Evolutionary conservation across 305 asterid genomes (phyloP).

Genomic region (Plantago rigida): DNA sequence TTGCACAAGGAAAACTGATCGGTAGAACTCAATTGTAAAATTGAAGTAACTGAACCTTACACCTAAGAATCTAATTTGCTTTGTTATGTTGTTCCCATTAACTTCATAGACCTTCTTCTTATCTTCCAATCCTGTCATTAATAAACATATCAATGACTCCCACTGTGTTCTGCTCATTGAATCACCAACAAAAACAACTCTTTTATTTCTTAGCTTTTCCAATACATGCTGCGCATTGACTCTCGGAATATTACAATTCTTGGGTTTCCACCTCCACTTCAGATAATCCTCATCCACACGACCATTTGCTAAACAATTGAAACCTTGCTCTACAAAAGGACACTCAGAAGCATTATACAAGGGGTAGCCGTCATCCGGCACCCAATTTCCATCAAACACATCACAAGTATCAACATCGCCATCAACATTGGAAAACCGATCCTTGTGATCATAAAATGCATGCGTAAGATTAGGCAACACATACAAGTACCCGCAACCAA

Average conservation of each 20-base stretch:
- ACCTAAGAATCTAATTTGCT: constrained; percentile 9
- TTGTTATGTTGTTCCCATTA: constrained; percentile 2
- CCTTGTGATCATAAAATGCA: constrained; percentile 39
- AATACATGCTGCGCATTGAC: constrained; percentile 52
- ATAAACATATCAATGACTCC: constrained; percentile 62
- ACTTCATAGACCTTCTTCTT: constrained; percentile 11
- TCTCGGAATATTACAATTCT: constrained; percentile 44
- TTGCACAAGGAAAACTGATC: not conserved
- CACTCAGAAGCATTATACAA: constrained; percentile 62
- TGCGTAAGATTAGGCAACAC: constrained; percentile 55
- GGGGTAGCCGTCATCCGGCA: constrained; percentile 34
- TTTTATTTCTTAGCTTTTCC: constrained; percentile 36
- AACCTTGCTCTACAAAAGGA: constrained; percentile 49
- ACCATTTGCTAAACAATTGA: constrained; percentile 56
- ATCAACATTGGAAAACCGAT: not conserved
- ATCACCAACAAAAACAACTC: constrained; percentile 78
- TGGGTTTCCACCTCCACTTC: constrained; percentile 66
- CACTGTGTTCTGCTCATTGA: constrained; percentile 73
- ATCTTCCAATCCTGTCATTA: constrained; percentile 8
- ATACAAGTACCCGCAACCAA: constrained; percentile 49
- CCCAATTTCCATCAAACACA: constrained; percentile 58
- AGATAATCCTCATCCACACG: constrained; percentile 59
- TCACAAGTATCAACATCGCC: constrained; percentile 34
- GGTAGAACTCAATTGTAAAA: constrained; percentile 8
- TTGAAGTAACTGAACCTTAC: constrained; percentile 1